A percentile compares a stretch with the other conserved stretches of the same genome.
These are phyloP conservation scores for Mycosarcoma maydis DNA, from an alignment of 1,284 basidiomycete genomes.

Conservation along the genomic window DNA sequence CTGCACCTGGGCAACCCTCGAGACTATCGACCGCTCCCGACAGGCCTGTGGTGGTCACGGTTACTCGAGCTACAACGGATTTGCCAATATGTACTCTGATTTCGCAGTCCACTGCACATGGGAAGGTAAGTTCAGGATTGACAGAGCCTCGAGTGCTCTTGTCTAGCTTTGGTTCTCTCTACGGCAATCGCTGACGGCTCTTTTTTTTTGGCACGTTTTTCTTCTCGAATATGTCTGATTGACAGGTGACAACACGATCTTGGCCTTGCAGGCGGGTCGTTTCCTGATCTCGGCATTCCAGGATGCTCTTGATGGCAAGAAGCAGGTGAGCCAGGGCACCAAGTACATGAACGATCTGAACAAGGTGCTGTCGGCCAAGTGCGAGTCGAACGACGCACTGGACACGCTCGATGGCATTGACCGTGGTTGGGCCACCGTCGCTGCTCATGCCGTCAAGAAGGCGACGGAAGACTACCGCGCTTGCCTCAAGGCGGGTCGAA, in stretches of 20 bases:
- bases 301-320: slow-evolving; percentile 70
- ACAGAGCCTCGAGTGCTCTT: too few relatives aligned
- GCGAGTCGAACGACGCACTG: slow-evolving; percentile 66
- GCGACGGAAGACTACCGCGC: slow-evolving; percentile 70
- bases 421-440: slow-evolving; percentile 70
- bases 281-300: slow-evolving; percentile 70
- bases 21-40: slow-evolving; percentile 72
- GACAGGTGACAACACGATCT: slow-evolving; percentile 71
- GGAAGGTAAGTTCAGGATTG: neutral
- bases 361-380: slow-evolving; percentile 68
- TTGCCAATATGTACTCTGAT: slow-evolving; percentile 71
- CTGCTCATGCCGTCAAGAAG: slow-evolving; percentile 72
- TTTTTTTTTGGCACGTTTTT: neutral
- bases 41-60: slow-evolving; percentile 73
- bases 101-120: slow-evolving; percentile 67
- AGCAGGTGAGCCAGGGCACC: slow-evolving; percentile 66
- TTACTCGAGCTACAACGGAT: slow-evolving; percentile 72
- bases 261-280: slow-evolving; percentile 71
- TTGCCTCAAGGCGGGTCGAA: slow-evolving; percentile 69
- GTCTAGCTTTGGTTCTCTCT: too few relatives aligned
- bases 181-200: neutral
- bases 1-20: slow-evolving; percentile 73
- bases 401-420: slow-evolving; percentile 70
- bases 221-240: too few relatives aligned
- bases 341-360: slow-evolving; percentile 70